Evolutionary conservation across 768 basidiomycete species (phyloP).

Genomic region (Fistulinella prunicolor): DNA sequence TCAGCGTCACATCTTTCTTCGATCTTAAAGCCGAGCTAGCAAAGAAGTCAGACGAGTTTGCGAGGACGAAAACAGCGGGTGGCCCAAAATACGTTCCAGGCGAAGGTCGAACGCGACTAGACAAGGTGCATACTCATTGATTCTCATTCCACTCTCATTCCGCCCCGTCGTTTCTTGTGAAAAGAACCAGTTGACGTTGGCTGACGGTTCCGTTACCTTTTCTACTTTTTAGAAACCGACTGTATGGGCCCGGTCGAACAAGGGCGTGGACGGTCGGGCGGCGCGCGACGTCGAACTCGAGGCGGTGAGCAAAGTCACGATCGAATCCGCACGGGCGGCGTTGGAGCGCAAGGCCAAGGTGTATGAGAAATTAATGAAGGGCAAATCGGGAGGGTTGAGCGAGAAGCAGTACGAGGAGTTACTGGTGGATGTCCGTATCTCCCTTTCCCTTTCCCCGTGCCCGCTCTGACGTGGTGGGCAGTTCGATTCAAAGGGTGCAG

Average conservation of each 20-base stretch:
- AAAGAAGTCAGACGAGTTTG: constrained; percentile 53
- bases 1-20: constrained; percentile 75
- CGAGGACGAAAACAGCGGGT: constrained; percentile 62
- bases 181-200: background rate
- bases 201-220: background rate
- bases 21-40: constrained; percentile 66
- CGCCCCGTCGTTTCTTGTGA: background rate
- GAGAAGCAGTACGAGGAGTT: constrained; percentile 71
- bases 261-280: constrained; percentile 64
- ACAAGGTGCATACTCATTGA: constrained; percentile 52
- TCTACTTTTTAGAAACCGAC: constrained; percentile 60
- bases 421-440: constrained; percentile 68
- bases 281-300: constrained; percentile 70
- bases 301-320: constrained; percentile 60
- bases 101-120: constrained; percentile 56
- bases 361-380: constrained; percentile 75
- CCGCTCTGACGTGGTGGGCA: constrained; percentile 22
- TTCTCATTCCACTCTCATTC: too few species aligned
- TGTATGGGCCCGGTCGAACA: constrained; percentile 73
- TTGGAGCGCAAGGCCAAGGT: constrained; percentile 77
- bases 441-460: background rate
- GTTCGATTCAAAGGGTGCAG: constrained; percentile 64
- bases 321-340: constrained; percentile 67
- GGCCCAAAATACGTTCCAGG: constrained; percentile 49
- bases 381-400: constrained; percentile 73